A percentile compares a stretch with the other conserved stretches of the same genome.
Evolutionary conservation across 768 basidiomycete genomes (phyloP).

Genomic region (Exsudoporus frostii): DNA sequence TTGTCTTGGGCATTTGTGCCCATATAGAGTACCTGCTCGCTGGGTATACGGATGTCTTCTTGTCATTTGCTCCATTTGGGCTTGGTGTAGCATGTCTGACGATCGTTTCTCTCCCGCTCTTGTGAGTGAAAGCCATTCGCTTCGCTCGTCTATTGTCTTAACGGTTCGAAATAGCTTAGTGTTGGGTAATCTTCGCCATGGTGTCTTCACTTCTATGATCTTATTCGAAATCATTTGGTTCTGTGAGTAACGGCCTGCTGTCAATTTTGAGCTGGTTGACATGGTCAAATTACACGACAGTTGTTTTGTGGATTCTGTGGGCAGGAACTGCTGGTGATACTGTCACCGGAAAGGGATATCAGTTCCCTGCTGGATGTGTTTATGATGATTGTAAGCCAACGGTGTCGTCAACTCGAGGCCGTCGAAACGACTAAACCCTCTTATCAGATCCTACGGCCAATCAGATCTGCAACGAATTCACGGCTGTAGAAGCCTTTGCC

Average conservation of each 20-base stretch:
- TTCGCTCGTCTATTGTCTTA: neutral
- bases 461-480: slow-evolving; percentile 18
- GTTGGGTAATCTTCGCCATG: slow-evolving; percentile 5
- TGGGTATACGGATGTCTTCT: neutral
- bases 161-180: slow-evolving; percentile 13
- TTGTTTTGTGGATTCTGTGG: slow-evolving; percentile 26
- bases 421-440: neutral
- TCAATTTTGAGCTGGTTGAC: neutral
- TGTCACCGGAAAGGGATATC: neutral
- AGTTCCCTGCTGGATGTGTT: slow-evolving; percentile 20
- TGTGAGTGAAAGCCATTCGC: slow-evolving; percentile 13
- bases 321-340: slow-evolving; percentile 13
- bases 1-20: slow-evolving; percentile 22
- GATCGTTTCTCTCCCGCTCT: slow-evolving; percentile 20
- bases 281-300: slow-evolving; percentile 2
- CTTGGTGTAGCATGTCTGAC: slow-evolving; percentile 15
- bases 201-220: slow-evolving; percentile 21
- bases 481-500: slow-evolving; percentile 16
- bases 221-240: slow-evolving; percentile 28
- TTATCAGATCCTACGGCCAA: slow-evolving; percentile 8
- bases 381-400: slow-evolving; percentile 7
- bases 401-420: neutral
- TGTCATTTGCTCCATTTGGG: slow-evolving; percentile 18
- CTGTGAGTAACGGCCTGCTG: slow-evolving; percentile 12
- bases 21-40: slow-evolving; percentile 11